Evolutionary conservation across 164 flowering plant species (phyloP).

Genomic region (Kalanchoe fedtschenkoi): DNA sequence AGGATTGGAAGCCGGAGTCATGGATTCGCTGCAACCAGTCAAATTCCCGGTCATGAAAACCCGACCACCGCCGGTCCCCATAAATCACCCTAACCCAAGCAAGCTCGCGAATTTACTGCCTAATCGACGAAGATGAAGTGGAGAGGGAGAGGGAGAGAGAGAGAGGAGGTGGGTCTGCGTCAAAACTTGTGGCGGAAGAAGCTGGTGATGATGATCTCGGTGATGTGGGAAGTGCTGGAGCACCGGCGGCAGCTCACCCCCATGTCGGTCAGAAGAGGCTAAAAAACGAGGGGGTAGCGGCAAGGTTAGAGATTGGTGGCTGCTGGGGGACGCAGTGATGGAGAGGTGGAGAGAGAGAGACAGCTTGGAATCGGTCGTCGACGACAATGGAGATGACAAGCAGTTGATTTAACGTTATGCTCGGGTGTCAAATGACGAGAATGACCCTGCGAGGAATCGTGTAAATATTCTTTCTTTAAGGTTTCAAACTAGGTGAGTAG

Average conservation of each 20-base stretch:
- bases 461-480: background rate
- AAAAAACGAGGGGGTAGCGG: background rate
- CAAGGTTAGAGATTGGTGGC: background rate
- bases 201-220: conserved; percentile 85
- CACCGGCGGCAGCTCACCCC: conserved; percentile 44
- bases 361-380: background rate
- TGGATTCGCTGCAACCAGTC: conserved; percentile 18
- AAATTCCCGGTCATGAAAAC: conserved; percentile 1
- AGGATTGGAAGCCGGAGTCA: conserved; percentile 29
- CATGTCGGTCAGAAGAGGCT: conserved; percentile 30
- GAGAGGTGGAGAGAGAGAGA: background rate
- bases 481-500: no score
- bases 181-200: conserved; percentile 78
- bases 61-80: conserved; percentile 28
- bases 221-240: conserved; percentile 68
- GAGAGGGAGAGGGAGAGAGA: background rate
- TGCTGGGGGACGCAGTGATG: background rate
- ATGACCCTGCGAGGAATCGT: background rate
- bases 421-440: background rate
- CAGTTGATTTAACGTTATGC: conserved; percentile 5
- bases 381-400: background rate
- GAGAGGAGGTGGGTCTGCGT: background rate
- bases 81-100: background rate
- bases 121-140: background rate
- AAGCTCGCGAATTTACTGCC: background rate